These are phyloP conservation scores for Lentinula guzmanii DNA, from an alignment of 768 basidiomycete species.

Conservation along the genomic window DNA sequence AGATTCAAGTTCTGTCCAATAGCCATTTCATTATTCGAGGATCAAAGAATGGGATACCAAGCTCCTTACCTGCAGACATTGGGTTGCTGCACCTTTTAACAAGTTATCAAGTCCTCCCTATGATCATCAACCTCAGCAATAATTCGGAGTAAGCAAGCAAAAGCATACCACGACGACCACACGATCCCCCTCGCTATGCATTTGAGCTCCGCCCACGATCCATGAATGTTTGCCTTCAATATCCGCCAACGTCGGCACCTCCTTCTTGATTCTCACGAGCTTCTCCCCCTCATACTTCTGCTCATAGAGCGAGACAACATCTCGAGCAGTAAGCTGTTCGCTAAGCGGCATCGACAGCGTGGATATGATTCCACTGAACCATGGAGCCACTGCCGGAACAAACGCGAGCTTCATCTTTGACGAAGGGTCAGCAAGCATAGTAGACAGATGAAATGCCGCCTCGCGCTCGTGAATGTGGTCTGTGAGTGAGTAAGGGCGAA, in stretches of 20 bases:
- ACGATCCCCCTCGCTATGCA: conserved; percentile 81
- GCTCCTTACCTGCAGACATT: conserved; percentile 80
- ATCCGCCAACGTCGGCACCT: conserved; percentile 68
- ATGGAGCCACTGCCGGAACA: conserved; percentile 81
- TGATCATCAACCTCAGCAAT: neutral
- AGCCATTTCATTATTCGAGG: neutral
- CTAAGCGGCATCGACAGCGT: conserved; percentile 79
- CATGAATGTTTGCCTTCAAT: conserved; percentile 84
- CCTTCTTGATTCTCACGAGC: conserved; percentile 62
- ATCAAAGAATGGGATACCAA: neutral
- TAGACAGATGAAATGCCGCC: conserved; percentile 77
- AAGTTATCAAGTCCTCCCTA: conserved; percentile 95
- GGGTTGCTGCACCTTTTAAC: conserved; percentile 98
- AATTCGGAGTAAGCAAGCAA: neutral
- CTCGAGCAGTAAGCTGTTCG: conserved; percentile 58
- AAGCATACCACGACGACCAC: conserved; percentile 86
- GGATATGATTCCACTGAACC: conserved; percentile 96
- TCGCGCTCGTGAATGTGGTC: conserved; percentile 99
- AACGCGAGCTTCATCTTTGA: conserved; percentile 64
- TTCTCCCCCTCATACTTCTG: conserved; percentile 71
- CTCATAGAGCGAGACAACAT: conserved; percentile 70
- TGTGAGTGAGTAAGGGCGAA: conserved; percentile 86
- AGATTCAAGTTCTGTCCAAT: conserved; percentile 68
- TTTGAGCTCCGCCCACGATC: conserved; percentile 89
- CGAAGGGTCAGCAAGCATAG: conserved; percentile 35